Evolutionary conservation across 495 filamentous ascomycete genomes (phyloP).

Genomic region (Talaromyces proteolyticus): DNA sequence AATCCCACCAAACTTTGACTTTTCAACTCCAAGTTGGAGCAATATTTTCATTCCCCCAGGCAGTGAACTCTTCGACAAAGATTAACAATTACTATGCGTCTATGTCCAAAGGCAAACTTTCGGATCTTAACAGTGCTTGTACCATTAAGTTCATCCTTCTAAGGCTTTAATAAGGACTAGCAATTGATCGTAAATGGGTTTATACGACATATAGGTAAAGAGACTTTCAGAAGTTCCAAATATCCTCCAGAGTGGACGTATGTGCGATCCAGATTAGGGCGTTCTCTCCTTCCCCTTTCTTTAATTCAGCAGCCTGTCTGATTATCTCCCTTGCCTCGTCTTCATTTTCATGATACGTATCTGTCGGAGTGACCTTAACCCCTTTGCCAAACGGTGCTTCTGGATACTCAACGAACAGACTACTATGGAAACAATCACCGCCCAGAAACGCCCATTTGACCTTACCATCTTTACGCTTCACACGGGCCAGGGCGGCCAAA

Average conservation of each 20-base stretch:
- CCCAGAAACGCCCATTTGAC: slow-evolving; percentile 1
- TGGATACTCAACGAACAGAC: background rate
- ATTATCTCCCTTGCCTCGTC: background rate
- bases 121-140: background rate
- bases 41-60: background rate
- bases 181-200: too few species aligned
- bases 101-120: background rate
- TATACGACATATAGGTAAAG: too few species aligned
- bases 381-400: slow-evolving; percentile 1
- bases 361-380: slow-evolving; percentile 1
- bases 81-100: background rate
- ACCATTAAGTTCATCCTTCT: background rate
- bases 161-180: too few species aligned
- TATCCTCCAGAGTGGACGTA: background rate
- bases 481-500: slow-evolving; percentile 11
- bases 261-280: slow-evolving; percentile 1
- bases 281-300: background rate
- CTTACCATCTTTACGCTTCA: background rate
- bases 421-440: background rate
- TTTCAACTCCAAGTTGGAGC: slow-evolving; percentile 2
- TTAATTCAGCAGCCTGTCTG: background rate
- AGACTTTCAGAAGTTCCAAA: slow-evolving; percentile 2
- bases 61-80: background rate
- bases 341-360: slow-evolving; percentile 1
- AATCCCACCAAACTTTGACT: background rate